Evolutionary conservation across 1,284 basidiomycete genomes (phyloP).

Genomic region (Ceratobasidium papillatum): DNA sequence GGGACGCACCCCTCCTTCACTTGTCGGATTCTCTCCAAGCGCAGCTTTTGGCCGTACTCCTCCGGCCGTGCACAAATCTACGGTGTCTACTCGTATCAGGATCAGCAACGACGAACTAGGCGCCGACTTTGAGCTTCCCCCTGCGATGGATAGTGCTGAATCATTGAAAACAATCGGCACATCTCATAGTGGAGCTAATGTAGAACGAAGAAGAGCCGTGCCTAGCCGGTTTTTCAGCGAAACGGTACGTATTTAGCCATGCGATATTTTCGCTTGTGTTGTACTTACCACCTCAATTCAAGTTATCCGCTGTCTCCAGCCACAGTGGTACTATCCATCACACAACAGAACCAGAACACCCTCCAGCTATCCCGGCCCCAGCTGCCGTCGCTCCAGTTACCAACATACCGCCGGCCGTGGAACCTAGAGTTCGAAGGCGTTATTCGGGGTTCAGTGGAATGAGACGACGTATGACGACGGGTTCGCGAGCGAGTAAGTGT

Average conservation of each 20-base stretch:
- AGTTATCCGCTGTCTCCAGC: conserved; percentile 20
- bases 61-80: not conserved
- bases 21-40: not conserved
- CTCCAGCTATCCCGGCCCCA: not conserved
- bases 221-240: conserved; percentile 31
- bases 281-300: not conserved
- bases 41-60: conserved; percentile 11
- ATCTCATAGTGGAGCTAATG: not conserved
- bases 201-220: conserved; percentile 15
- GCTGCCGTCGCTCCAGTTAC: conserved; percentile 14
- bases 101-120: conserved; percentile 31
- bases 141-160: conserved; percentile 29
- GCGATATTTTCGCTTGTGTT: not conserved
- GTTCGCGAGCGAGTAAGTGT: conserved; percentile 6
- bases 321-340: not conserved
- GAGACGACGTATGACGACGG: conserved; percentile 33
- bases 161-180: not conserved
- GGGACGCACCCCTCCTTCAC: conserved; percentile 13
- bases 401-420: not conserved
- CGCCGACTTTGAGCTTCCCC: conserved; percentile 35
- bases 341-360: not conserved
- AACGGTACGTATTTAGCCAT: not conserved
- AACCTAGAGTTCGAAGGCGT: conserved; percentile 20
- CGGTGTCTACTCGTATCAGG: not conserved
- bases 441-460: conserved; percentile 37